These are phyloP conservation scores for Aureobasidium subglaciale DNA, from an alignment of 2,329 filamentous ascomycete species.

Conservation along the genomic window DNA sequence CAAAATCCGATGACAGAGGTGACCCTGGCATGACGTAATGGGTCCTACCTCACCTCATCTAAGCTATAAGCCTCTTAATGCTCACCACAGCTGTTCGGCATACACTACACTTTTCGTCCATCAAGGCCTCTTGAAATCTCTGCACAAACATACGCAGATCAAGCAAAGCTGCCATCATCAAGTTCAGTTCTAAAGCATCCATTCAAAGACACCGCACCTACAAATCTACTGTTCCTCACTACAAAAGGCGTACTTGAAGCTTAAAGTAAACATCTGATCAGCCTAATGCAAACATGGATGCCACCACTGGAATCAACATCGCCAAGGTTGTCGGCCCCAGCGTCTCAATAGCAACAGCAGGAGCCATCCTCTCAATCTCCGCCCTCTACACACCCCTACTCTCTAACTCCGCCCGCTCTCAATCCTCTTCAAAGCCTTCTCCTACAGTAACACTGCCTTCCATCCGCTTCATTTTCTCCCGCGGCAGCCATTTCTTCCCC, in stretches of 20 bases:
- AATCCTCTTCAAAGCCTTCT: background rate
- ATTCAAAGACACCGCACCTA: too few relatives aligned
- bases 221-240: too few relatives aligned
- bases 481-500: background rate
- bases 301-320: background rate
- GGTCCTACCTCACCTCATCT: background rate
- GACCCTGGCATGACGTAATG: constrained; percentile 2
- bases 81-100: too few relatives aligned
- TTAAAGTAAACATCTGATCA: too few relatives aligned
- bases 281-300: too few relatives aligned
- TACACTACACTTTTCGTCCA: too few relatives aligned
- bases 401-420: background rate
- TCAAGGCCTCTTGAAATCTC: too few relatives aligned
- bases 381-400: constrained; percentile 1
- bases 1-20: background rate
- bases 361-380: background rate
- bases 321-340: background rate
- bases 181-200: too few relatives aligned
- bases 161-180: too few relatives aligned
- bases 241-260: too few relatives aligned
- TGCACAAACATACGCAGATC: too few relatives aligned
- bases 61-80: background rate
- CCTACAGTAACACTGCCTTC: background rate
- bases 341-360: background rate
- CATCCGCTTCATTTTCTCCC: constrained; percentile 2